Base-by-base conservation (phyloP, 2,329 filamentous ascomycete species). In the Leptoxyphium fumago region DNA sequence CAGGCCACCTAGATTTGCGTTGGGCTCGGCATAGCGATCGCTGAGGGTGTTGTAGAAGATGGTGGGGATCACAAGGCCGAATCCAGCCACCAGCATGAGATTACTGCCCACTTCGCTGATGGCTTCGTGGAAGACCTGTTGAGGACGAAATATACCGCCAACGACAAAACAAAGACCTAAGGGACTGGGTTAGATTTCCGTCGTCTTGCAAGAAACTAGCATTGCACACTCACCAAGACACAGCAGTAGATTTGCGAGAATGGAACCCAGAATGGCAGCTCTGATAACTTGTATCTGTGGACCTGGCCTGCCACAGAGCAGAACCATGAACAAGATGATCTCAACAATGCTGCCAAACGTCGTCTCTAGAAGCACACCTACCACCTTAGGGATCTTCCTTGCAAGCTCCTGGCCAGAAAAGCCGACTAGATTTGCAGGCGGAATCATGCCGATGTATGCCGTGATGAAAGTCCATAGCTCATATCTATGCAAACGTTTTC, bases 21-120 rank as follows among this genome's bases (percentile, higher is more conserved):
- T 52, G 52, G 30, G 14, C 13, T 44, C 36, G 17, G 41, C 26
- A 30, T 18, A 41, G 11, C 44, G 46, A 9, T 17, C 42, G 43
- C 42, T 41, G 2, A 64, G 52, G 10, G 64, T 61, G 13, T 55
- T 72, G 61, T 64, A 81, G 77, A 61, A 82, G 40, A 69, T 61
- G 5, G 68, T 62, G 0, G 69, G 69, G 29, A 71, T 62, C 36
- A 72, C 56, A 36, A 72, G 60, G 41, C 65, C 69, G 58, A 71
- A 63, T 65, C 76, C 85, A 64, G 84, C 84, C 48, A 84, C 84
- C 42, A 91, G 69, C 15, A 93, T 67, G 30, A 91, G 64, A 9
- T 83, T 84, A 42, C 75, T 84, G 38, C 85, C 85, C 6, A 84
- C 82, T 62, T 93, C 85, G 55, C 78, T 83, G 48, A 93, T 75